phyloP scores from a whole-genome alignment of 495 filamentous ascomycete genomes.

The Elaphomyces granulatus region DNA sequence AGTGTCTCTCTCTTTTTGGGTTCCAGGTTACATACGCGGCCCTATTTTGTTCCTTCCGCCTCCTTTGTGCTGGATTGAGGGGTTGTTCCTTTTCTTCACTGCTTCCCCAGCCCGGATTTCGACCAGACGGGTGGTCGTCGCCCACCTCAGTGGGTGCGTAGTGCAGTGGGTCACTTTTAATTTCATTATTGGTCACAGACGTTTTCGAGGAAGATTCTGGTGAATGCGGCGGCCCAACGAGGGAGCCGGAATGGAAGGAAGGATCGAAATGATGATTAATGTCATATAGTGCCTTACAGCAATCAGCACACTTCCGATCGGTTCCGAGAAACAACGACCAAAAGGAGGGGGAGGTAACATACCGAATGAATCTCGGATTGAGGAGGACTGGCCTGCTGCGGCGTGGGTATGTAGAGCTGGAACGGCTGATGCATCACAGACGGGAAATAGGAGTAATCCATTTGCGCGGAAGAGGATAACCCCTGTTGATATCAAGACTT shows the following conservation, averaged over 20 bases:
- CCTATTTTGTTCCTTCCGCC: conserved; percentile 90
- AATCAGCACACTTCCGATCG: neutral
- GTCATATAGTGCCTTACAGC: conserved; percentile 5
- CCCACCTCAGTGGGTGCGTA: conserved; percentile 21
- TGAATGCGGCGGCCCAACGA: conserved; percentile 28
- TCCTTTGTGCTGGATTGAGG: conserved; percentile 62
- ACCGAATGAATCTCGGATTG: conserved; percentile 2
- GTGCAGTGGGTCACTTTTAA: conserved; percentile 10
- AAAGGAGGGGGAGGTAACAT: neutral
- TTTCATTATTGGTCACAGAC: conserved; percentile 23
- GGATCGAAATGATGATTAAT: conserved; percentile 29
- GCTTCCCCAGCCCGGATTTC: conserved; percentile 23
- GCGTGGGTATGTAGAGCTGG: conserved; percentile 27
- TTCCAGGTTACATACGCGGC: conserved; percentile 59
- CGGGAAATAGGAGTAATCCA: conserved; percentile 31
- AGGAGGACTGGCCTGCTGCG: conserved; percentile 13
- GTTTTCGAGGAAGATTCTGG: conserved; percentile 30
- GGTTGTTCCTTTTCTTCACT: conserved; percentile 58
- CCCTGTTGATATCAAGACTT: neutral
- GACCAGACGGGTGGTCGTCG: conserved; percentile 17
- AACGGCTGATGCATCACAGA: conserved; percentile 17
- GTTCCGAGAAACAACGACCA: too few species aligned
- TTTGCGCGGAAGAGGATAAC: conserved; percentile 6
- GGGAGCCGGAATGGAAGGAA: conserved; percentile 19
- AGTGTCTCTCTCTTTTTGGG: neutral